A percentile compares a stretch with the other conserved stretches of the same genome.
These are phyloP conservation scores for Bolboschoenoplectus hybrid DNA, from an alignment of 202 grass and related monocot genomes.

Conservation along the genomic window DNA sequence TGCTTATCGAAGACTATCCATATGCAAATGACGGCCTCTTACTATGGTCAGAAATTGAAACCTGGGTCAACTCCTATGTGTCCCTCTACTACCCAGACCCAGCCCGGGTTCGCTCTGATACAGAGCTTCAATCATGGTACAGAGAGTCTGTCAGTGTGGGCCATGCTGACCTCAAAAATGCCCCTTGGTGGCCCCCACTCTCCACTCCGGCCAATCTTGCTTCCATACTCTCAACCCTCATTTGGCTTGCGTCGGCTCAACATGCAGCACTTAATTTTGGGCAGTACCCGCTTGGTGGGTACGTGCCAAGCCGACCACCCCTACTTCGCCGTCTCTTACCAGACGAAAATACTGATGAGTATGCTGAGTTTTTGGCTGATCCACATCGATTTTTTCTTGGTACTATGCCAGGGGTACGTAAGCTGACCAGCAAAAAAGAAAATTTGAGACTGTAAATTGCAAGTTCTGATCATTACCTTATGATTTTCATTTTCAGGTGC, in stretches of 20 bases:
- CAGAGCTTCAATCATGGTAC: conserved; percentile 94
- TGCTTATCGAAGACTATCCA: conserved; percentile 89
- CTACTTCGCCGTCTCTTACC: conserved; percentile 86
- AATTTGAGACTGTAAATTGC: not conserved
- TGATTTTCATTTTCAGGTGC: conserved; percentile 40
- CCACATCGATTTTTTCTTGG: conserved; percentile 91
- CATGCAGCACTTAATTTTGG: conserved; percentile 98
- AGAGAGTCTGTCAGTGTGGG: conserved; percentile 75
- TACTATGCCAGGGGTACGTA: conserved; percentile 65
- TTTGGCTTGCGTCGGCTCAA: conserved; percentile 97
- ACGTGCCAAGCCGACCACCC: conserved; percentile 83
- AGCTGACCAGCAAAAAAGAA: not conserved
- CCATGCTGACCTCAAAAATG: conserved; percentile 65
- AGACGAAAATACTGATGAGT: conserved; percentile 62
- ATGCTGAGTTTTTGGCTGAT: conserved; percentile 70
- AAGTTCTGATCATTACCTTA: conserved; percentile 6
- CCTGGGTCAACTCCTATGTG: conserved; percentile 85
- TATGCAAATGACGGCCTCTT: conserved; percentile 92
- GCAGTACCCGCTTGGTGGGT: conserved; percentile 94
- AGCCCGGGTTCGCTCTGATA: conserved; percentile 56
- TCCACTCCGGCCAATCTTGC: conserved; percentile 66
- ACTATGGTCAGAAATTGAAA: conserved; percentile 83
- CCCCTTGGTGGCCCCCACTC: conserved; percentile 79
- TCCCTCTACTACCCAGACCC: conserved; percentile 82
- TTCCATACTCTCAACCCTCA: conserved; percentile 68